A percentile compares a stretch with the other conserved stretches of the same genome.
phyloP scores from a whole-genome alignment of 257 asterid genomes.

The Coffea canephora region DNA sequence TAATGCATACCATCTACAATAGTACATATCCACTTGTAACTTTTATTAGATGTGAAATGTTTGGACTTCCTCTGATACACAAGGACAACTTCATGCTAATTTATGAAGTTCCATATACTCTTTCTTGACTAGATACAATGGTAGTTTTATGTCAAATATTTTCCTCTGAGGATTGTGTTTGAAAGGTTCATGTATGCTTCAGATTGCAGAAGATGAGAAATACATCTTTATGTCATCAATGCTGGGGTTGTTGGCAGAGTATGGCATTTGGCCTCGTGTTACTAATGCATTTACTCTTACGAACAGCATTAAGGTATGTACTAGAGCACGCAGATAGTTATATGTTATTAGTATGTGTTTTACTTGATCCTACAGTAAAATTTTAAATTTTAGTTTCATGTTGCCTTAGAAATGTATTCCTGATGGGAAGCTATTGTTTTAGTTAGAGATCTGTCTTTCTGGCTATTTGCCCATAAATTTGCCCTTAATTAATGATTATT shows the following conservation, averaged over 20 bases:
- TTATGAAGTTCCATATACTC: neutral
- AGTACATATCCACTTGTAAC: no score
- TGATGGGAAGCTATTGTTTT: neutral
- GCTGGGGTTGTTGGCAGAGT: slow-evolving; percentile 74
- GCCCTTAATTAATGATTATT: neutral
- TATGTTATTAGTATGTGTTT: neutral
- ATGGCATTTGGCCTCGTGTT: slow-evolving; percentile 83
- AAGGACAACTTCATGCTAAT: neutral
- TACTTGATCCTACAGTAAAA: neutral
- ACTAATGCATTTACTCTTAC: slow-evolving; percentile 78
- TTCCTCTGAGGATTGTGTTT: slow-evolving; percentile 16
- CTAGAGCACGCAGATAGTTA: slow-evolving; percentile 6
- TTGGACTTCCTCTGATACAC: neutral
- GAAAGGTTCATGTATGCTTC: slow-evolving; percentile 28
- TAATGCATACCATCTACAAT: neutral
- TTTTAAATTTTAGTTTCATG: neutral
- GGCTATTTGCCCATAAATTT: neutral
- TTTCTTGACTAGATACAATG: neutral
- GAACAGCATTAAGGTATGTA: slow-evolving; percentile 69
- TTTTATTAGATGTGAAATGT: neutral
- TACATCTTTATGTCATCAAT: slow-evolving; percentile 68
- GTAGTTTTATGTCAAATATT: neutral
- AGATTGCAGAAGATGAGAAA: slow-evolving; percentile 80
- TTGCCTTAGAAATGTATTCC: neutral
- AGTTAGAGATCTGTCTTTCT: neutral